A percentile compares a stretch with the other conserved stretches of the same genome.
These are phyloP conservation scores for Pseudocercospora cruenta DNA, from an alignment of 2,329 filamentous ascomycete genomes.

Conservation along the genomic window DNA sequence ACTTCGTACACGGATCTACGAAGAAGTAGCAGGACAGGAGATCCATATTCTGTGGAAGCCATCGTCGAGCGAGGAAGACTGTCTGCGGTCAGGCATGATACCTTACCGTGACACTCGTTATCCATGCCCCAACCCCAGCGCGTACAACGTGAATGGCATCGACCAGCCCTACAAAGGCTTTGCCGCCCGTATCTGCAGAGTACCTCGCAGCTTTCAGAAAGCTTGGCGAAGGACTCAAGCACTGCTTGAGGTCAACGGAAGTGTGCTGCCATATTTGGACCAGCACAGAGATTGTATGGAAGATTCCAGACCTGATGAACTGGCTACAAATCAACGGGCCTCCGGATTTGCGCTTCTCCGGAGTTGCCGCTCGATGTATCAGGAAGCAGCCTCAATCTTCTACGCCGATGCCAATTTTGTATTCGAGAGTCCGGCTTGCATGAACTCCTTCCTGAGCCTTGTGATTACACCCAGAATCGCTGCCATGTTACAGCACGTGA, in stretches of 20 bases:
- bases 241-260: neutral
- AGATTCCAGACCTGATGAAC: neutral
- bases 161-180: neutral
- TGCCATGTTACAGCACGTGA: neutral
- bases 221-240: neutral
- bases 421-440: neutral
- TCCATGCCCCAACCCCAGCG: neutral
- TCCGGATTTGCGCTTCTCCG: neutral
- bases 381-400: neutral
- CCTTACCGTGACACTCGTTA: neutral
- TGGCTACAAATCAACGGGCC: neutral
- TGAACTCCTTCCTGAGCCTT: neutral
- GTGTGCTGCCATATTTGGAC: neutral
- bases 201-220: neutral
- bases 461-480: neutral
- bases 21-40: neutral
- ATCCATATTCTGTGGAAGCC: neutral
- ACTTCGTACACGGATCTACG: neutral
- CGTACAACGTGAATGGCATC: neutral
- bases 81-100: neutral
- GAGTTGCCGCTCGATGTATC: slow-evolving; percentile 1
- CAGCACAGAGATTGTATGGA: neutral
- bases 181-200: neutral
- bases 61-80: neutral
- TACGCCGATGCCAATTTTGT: neutral